Percentiles rank a stretch among this genome's conserved stretches.
These are phyloP conservation scores for Panellus pusillus DNA, from an alignment of 768 basidiomycete species.

Conservation along the genomic window DNA sequence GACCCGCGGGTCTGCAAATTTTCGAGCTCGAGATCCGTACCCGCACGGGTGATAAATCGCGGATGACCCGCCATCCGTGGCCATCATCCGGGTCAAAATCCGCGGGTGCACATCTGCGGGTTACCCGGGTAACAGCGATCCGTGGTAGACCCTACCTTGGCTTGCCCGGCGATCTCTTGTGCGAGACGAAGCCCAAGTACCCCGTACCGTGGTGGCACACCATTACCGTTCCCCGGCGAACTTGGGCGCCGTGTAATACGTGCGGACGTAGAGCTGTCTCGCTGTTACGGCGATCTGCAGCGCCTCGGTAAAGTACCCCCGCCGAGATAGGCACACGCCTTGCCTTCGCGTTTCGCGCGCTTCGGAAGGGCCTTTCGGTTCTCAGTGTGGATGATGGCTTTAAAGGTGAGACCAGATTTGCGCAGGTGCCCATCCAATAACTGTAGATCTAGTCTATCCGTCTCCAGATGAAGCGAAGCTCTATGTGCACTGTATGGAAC, in stretches of 20 bases:
- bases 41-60: too few species aligned
- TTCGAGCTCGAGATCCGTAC: too few species aligned
- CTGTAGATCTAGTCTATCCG: constrained; percentile 1
- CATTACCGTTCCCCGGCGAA: constrained; percentile 63
- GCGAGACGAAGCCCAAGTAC: constrained; percentile 86
- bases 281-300: constrained; percentile 68
- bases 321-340: constrained; percentile 66
- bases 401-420: constrained; percentile 6
- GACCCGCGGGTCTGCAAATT: too few species aligned
- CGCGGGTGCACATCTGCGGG: too few species aligned
- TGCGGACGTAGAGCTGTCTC: constrained; percentile 66
- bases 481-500: background rate
- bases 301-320: constrained; percentile 75
- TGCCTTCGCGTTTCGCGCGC: constrained; percentile 28
- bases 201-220: constrained; percentile 97
- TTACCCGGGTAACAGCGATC: too few species aligned
- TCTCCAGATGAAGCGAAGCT: background rate
- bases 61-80: too few species aligned
- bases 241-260: constrained; percentile 80
- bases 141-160: too few species aligned
- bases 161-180: constrained; percentile 64
- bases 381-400: constrained; percentile 21
- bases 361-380: constrained; percentile 23
- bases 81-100: too few species aligned
- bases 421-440: constrained; percentile 2